Evolutionary conservation across 2,329 filamentous ascomycete species (phyloP).

Genomic region (Cladosporium sp.): DNA sequence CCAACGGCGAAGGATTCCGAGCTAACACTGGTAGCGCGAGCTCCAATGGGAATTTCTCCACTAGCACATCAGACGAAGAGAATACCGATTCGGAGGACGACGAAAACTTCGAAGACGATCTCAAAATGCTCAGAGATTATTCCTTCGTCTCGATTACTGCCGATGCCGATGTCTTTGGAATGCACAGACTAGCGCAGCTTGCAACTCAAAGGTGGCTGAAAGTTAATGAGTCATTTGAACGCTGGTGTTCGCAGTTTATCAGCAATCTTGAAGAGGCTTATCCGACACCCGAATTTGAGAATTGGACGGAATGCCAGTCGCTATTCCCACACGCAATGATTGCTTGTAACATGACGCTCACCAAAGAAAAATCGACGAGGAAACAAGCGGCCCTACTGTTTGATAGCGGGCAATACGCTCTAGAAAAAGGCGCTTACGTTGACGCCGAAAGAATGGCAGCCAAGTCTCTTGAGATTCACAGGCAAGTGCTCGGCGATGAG

Average conservation of each 20-base stretch:
- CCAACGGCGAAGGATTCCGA: neutral
- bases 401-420: slow-evolving; percentile 6
- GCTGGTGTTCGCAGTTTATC: slow-evolving; percentile 24
- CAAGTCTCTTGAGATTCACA: neutral
- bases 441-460: neutral
- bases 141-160: slow-evolving; percentile 32
- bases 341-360: neutral
- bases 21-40: neutral
- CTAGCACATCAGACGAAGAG: neutral
- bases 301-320: neutral
- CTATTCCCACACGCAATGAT: neutral
- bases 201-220: slow-evolving; percentile 35
- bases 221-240: slow-evolving; percentile 18
- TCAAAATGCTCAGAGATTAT: slow-evolving; percentile 34
- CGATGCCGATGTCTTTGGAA: slow-evolving; percentile 32
- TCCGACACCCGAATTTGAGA: neutral
- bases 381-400: neutral
- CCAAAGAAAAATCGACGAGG: neutral
- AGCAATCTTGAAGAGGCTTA: neutral
- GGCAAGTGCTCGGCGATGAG: slow-evolving; percentile 10
- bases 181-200: slow-evolving; percentile 43
- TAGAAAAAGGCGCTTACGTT: neutral
- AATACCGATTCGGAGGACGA: too few species aligned
- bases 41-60: neutral
- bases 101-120: slow-evolving; percentile 31